Percentiles rank a stretch among this genome's conserved stretches.
phyloP scores from a whole-genome alignment of 768 basidiomycete species.

The Vishniacozyma victoriae region DNA sequence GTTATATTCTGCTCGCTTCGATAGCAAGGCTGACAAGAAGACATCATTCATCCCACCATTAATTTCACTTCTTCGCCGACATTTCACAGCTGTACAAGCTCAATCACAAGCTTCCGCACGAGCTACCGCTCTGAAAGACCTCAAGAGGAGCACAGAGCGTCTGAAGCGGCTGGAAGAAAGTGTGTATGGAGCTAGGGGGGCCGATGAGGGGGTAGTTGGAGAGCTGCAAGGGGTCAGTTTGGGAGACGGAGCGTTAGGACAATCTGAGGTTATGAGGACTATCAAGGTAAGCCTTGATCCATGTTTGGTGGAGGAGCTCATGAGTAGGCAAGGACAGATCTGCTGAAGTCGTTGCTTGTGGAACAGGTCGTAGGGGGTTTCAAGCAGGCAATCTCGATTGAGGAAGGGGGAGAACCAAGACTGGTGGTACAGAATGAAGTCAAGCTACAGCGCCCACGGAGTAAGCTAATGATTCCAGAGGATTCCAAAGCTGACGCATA shows the following conservation, averaged over 20 bases:
- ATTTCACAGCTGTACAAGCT: constrained; percentile 20
- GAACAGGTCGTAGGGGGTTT: constrained; percentile 31
- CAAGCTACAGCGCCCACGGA: constrained; percentile 14
- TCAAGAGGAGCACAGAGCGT: constrained; percentile 11
- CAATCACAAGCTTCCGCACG: constrained; percentile 12
- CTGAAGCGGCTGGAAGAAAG: constrained; percentile 24
- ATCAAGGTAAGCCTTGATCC: background rate
- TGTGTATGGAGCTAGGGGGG: constrained; percentile 27
- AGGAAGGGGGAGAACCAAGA: background rate
- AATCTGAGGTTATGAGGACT: background rate
- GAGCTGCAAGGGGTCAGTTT: constrained; percentile 6
- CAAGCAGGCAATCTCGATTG: constrained; percentile 16
- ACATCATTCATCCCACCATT: constrained; percentile 36
- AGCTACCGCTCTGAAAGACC: constrained; percentile 10
- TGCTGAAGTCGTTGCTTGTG: constrained; percentile 20
- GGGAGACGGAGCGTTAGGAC: background rate
- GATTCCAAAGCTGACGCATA: too few relatives aligned
- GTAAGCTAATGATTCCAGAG: constrained; percentile 5
- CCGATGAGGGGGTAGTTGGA: constrained; percentile 28
- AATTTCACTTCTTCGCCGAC: constrained; percentile 10
- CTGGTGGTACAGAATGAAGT: constrained; percentile 5
- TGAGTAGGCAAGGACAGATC: constrained; percentile 8
- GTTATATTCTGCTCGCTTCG: too few relatives aligned
- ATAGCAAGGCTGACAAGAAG: too few relatives aligned
- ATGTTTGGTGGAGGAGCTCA: too few relatives aligned